Conservation (phyloP, 2,329 filamentous ascomycete species). For the Botryotinia calthae region DNA sequence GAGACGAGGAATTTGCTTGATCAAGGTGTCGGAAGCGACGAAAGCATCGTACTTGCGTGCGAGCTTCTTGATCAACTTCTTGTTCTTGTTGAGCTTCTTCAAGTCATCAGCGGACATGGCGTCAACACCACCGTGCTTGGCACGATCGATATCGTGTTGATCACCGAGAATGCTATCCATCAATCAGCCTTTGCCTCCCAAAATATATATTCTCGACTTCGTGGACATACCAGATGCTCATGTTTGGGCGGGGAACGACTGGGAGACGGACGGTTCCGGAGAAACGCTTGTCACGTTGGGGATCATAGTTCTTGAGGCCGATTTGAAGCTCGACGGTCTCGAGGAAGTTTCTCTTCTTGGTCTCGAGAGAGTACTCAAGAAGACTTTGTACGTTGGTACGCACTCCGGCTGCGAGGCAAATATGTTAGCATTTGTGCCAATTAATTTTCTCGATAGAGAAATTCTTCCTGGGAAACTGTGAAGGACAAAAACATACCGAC, state of each 20-base stretch:
- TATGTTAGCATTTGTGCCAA: conserved; percentile 20
- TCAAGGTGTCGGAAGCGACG: conserved; percentile 92
- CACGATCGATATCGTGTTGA: conserved; percentile 99
- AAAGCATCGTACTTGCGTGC: conserved; percentile 99
- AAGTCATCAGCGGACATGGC: conserved; percentile 98
- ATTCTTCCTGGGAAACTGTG: not conserved
- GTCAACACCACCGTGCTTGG: conserved; percentile 98
- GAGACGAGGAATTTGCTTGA: conserved; percentile 99
- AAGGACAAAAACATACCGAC: conserved; percentile 51
- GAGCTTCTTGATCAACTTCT: conserved; percentile 99
- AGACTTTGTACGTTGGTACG: conserved; percentile 90
- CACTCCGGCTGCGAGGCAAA: conserved; percentile 74
- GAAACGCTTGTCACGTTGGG: conserved; percentile 99
- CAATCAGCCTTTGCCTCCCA: conserved; percentile 34
- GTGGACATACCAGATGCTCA: conserved; percentile 70
- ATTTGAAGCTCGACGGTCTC: conserved; percentile 91
- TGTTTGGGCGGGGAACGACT: conserved; percentile 84
- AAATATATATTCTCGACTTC: conserved; percentile 20
- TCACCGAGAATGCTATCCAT: conserved; percentile 70
- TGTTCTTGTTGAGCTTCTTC: conserved; percentile 99
- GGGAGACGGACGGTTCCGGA: conserved; percentile 97
- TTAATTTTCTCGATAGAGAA: not conserved
- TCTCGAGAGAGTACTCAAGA: conserved; percentile 90
- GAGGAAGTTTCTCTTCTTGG: conserved; percentile 98
- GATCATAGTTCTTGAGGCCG: conserved; percentile 98